Conservation (phyloP, 352 stramenopile species). For the Plasmopara halstedii region DNA sequence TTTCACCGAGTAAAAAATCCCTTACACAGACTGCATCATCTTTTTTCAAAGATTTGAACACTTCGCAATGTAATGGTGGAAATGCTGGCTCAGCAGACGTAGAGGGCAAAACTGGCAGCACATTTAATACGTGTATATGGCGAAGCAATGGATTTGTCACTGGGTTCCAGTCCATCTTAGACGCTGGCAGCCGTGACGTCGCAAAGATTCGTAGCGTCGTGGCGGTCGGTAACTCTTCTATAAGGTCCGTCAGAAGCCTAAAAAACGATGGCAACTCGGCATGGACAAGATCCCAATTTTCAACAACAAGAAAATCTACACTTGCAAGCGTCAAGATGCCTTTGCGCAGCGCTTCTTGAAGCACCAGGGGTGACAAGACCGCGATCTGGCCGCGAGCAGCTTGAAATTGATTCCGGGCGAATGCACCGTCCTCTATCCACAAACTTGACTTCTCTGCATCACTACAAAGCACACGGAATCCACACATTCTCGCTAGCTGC, state of each 20-base stretch:
- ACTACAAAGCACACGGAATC: constrained; percentile 29
- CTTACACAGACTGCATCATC: constrained; percentile 25
- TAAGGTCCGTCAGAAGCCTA: constrained; percentile 16
- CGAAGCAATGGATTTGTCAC: constrained; percentile 47
- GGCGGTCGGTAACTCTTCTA: constrained; percentile 8
- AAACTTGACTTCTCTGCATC: constrained; percentile 9
- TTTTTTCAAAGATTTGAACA: constrained; percentile 24
- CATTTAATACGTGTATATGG: constrained; percentile 54
- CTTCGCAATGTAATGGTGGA: constrained; percentile 44
- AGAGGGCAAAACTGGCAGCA: constrained; percentile 36
- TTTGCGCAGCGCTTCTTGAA: constrained; percentile 37
- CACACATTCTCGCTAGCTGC: constrained; percentile 41
- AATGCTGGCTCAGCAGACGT: constrained; percentile 18
- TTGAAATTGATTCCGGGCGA: constrained; percentile 13
- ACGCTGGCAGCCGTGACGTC: constrained; percentile 43
- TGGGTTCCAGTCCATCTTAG: constrained; percentile 39
- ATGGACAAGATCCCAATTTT: constrained; percentile 62
- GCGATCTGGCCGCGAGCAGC: constrained; percentile 21
- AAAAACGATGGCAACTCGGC: constrained; percentile 55
- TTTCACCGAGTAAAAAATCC: constrained; percentile 59
- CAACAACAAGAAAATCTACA: constrained; percentile 48
- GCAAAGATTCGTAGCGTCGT: constrained; percentile 40
- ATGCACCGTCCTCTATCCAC: constrained; percentile 20
- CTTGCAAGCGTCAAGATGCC: constrained; percentile 12
- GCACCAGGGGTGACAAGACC: constrained; percentile 37